phyloP scores from a whole-genome alignment of 768 basidiomycete species.

The Podaxis mareebaensis region DNA sequence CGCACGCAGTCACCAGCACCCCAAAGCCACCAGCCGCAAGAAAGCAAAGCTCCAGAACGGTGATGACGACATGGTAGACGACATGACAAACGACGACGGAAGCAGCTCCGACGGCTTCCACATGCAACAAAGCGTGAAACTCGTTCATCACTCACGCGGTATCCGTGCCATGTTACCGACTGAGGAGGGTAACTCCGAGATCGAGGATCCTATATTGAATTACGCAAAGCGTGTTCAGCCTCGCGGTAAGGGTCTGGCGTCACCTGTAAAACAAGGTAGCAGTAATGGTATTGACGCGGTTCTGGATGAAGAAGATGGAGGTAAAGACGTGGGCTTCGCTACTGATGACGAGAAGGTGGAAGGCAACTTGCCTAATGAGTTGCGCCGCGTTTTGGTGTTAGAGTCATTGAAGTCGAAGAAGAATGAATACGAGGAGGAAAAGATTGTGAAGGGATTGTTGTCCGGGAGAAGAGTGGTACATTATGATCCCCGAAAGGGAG shows the following conservation, averaged over 20 bases:
- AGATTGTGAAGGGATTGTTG: constrained; percentile 58
- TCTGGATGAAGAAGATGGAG: constrained; percentile 22
- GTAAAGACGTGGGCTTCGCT: constrained; percentile 33
- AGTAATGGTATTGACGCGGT: neutral
- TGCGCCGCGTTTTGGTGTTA: constrained; percentile 65
- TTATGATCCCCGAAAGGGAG: constrained; percentile 66
- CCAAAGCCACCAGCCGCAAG: constrained; percentile 47
- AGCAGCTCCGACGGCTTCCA: constrained; percentile 13
- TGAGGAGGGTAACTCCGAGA: constrained; percentile 30
- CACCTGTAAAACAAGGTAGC: constrained; percentile 6
- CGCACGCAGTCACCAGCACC: constrained; percentile 10
- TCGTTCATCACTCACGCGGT: constrained; percentile 17
- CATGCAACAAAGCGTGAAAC: constrained; percentile 4
- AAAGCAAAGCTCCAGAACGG: constrained; percentile 39
- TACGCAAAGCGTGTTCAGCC: constrained; percentile 12
- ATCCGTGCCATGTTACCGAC: constrained; percentile 5
- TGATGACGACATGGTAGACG: constrained; percentile 22
- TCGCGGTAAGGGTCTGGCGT: constrained; percentile 12
- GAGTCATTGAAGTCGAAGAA: constrained; percentile 44
- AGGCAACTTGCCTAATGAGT: constrained; percentile 64
- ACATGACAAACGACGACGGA: constrained; percentile 25
- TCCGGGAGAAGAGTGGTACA: constrained; percentile 55
- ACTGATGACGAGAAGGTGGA: constrained; percentile 43
- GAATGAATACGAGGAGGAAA: constrained; percentile 46
- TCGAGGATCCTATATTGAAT: constrained; percentile 35